These are phyloP conservation scores for Discostella pseudostelligera DNA, from an alignment of 108 stramenopile genomes.

Conservation along the genomic window DNA sequence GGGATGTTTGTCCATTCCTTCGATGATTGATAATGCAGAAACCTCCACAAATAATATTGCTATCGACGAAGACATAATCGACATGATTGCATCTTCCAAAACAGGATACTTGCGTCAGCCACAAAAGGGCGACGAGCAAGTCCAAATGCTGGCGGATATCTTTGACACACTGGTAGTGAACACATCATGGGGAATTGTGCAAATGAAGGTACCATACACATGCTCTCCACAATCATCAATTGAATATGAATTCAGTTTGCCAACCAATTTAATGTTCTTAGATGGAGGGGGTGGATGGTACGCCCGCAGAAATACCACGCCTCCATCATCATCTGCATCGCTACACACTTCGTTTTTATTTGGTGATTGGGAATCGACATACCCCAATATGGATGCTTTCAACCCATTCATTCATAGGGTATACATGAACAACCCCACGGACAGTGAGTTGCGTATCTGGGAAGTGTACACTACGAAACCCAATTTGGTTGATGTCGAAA, in stretches of 20 bases:
- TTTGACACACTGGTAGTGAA: conserved; percentile 40
- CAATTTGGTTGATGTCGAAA: conserved; percentile 44
- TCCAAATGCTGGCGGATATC: conserved; percentile 15
- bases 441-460: conserved; percentile 40
- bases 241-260: conserved; percentile 36
- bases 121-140: neutral
- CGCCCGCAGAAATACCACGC: conserved; percentile 33
- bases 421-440: conserved; percentile 56
- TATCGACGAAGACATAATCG: conserved; percentile 24
- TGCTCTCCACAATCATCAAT: conserved; percentile 29
- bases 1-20: neutral
- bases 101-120: neutral
- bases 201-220: conserved; percentile 36
- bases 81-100: conserved; percentile 25
- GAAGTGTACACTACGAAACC: conserved; percentile 58
- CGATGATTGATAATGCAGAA: neutral
- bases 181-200: conserved; percentile 44
- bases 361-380: conserved; percentile 6
- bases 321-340: neutral
- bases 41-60: conserved; percentile 7
- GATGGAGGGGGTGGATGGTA: conserved; percentile 49
- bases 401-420: conserved; percentile 49
- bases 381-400: conserved; percentile 1
- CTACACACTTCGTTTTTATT: conserved; percentile 10
- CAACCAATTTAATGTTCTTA: conserved; percentile 42